Percentiles rank a stretch among this genome's conserved stretches.
Conservation (phyloP, 371 early-diverging fungal species). For the Cokeromyces recurvatus region DNA sequence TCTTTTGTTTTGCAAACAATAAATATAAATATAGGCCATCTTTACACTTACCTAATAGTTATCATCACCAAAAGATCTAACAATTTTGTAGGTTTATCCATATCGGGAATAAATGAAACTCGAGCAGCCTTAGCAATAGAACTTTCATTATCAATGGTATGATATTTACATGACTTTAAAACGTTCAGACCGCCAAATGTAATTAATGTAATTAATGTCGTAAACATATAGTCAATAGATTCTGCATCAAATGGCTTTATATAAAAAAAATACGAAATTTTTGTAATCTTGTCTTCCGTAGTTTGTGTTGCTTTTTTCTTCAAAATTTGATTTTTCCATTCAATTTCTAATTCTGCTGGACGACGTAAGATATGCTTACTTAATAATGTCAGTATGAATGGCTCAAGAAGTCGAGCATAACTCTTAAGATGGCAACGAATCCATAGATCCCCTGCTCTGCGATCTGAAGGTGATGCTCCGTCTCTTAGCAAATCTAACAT, state of each 20-base stretch:
- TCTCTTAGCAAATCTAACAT: conserved; percentile 64
- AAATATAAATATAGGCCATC: too few relatives aligned
- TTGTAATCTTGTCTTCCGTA: conserved; percentile 8
- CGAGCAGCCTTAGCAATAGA: conserved; percentile 18
- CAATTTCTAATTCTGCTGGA: conserved; percentile 30
- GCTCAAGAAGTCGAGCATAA: conserved; percentile 60
- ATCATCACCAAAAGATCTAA: conserved; percentile 14
- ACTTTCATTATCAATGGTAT: conserved; percentile 21
- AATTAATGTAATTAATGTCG: conserved; percentile 48
- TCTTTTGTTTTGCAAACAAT: not conserved
- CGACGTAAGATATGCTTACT: conserved; percentile 49
- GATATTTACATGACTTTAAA: conserved; percentile 45
- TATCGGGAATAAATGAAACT: conserved; percentile 8
- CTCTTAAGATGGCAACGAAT: conserved; percentile 60
- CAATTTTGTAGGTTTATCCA: conserved; percentile 1
- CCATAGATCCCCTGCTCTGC: conserved; percentile 71
- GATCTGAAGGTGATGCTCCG: conserved; percentile 49
- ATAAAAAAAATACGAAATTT: conserved; percentile 45
- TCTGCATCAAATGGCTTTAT: conserved; percentile 62
- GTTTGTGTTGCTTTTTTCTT: conserved; percentile 3
- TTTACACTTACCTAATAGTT: conserved; percentile 10
- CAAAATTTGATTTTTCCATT: conserved; percentile 37
- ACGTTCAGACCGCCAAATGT: conserved; percentile 55
- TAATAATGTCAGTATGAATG: conserved; percentile 52
- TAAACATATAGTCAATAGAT: conserved; percentile 63